phyloP scores from a whole-genome alignment of 2,329 filamentous ascomycete genomes.

The Cladosporium cucumerinum region DNA sequence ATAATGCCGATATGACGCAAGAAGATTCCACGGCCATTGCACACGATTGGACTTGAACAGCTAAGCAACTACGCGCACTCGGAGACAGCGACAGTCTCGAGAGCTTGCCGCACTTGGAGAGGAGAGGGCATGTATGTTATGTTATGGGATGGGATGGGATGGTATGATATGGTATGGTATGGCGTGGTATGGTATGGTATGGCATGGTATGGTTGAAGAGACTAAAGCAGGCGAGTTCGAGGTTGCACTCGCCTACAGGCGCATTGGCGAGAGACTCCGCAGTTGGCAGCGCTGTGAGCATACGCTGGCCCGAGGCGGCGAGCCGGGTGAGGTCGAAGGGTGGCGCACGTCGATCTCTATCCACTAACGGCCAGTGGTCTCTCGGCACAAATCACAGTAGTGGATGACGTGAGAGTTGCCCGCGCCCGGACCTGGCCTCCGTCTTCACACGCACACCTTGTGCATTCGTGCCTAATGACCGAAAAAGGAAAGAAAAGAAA shows the following conservation, averaged over 20 bases:
- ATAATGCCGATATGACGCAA: not conserved
- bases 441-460: not conserved
- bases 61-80: not conserved
- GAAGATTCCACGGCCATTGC: not conserved
- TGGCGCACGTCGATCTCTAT: not conserved
- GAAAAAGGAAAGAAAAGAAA: no score
- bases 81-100: not conserved
- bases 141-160: no score
- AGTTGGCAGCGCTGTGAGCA: not conserved
- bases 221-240: conserved; percentile 4
- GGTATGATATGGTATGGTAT: no score
- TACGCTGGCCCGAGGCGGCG: not conserved
- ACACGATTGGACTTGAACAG: not conserved
- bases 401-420: not conserved
- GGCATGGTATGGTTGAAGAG: conserved; percentile 4
- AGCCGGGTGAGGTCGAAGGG: not conserved
- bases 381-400: not conserved
- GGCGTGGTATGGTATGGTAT: not conserved
- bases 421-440: not conserved
- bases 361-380: not conserved
- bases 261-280: not conserved
- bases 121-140: no score
- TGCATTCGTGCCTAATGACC: not conserved
- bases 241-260: conserved; percentile 5
- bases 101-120: not conserved